Percentiles rank a stretch among this genome's conserved stretches.
phyloP scores from a whole-genome alignment of 2,329 filamentous ascomycete genomes.

The Ophiostoma montium region DNA sequence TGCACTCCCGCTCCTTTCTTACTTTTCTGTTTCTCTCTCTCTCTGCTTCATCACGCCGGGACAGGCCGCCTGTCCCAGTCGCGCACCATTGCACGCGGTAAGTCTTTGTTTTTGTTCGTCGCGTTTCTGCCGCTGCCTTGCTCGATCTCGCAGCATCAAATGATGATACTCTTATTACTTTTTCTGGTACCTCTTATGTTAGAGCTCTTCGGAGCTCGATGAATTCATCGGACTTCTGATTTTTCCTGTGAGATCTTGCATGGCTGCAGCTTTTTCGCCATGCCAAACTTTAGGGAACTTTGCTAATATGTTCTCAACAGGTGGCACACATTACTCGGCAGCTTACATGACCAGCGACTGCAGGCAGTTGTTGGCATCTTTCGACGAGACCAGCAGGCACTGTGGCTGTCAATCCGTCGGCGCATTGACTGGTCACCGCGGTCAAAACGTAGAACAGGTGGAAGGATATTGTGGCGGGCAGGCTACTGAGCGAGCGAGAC shows the following conservation, averaged over 20 bases:
- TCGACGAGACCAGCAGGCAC: no score
- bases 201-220: slow-evolving; percentile 50
- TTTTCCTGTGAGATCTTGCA: slow-evolving; percentile 4
- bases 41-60: neutral
- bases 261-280: no score
- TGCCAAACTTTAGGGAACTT: no score
- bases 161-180: slow-evolving; percentile 55
- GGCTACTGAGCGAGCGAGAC: no score
- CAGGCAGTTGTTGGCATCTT: no score
- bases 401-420: no score
- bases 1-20: neutral
- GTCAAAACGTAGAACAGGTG: no score
- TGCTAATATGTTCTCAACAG: no score
- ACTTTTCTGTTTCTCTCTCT: neutral
- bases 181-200: slow-evolving; percentile 99
- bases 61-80: neutral
- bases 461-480: no score
- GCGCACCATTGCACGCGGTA: neutral
- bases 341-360: no score
- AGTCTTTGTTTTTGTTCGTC: neutral
- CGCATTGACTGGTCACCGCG: no score
- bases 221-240: slow-evolving; percentile 83
- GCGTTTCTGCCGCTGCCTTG: neutral
- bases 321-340: no score
- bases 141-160: slow-evolving; percentile 16